A percentile compares a stretch with the other conserved stretches of the same genome.
Conservation (phyloP, 1,284 basidiomycete genomes). For the Malassezia globosa region DNA sequence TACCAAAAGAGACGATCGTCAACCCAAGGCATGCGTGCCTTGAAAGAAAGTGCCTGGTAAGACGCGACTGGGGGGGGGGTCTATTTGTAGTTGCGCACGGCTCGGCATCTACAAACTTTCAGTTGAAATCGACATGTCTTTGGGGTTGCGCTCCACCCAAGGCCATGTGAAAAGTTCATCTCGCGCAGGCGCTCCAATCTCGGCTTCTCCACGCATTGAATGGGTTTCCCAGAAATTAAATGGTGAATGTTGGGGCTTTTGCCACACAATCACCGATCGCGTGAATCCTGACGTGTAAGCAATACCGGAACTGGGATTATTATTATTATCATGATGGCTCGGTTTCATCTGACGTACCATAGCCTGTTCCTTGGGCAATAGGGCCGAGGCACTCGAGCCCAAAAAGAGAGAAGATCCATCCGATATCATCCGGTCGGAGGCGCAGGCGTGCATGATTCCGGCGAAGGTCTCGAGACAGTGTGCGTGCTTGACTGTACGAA, state of each 20-base stretch:
- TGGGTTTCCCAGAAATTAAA: no score
- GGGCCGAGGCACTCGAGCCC: background rate
- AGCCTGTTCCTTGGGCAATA: constrained; percentile 6
- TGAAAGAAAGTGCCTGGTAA: background rate
- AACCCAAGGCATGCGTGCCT: no score
- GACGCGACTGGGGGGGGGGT: background rate
- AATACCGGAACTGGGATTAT: no score
- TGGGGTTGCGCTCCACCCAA: constrained; percentile 7
- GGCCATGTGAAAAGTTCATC: constrained; percentile 11
- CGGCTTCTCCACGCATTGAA: no score
- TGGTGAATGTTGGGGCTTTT: background rate
- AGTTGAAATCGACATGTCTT: background rate
- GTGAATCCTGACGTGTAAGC: constrained; percentile 10
- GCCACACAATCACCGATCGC: constrained; percentile 2
- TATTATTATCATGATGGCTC: no score
- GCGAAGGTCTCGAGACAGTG: constrained; percentile 10
- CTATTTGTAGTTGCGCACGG: background rate
- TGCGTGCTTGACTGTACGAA: constrained; percentile 20
- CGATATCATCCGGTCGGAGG: constrained; percentile 10
- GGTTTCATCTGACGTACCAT: constrained; percentile 7
- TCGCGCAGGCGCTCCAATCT: background rate
- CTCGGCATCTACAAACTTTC: background rate
- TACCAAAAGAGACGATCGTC: background rate
- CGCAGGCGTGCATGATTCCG: constrained; percentile 6
- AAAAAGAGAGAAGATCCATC: background rate